phyloP scores from a whole-genome alignment of 106 monocot species.

The Acorus gramineus region DNA sequence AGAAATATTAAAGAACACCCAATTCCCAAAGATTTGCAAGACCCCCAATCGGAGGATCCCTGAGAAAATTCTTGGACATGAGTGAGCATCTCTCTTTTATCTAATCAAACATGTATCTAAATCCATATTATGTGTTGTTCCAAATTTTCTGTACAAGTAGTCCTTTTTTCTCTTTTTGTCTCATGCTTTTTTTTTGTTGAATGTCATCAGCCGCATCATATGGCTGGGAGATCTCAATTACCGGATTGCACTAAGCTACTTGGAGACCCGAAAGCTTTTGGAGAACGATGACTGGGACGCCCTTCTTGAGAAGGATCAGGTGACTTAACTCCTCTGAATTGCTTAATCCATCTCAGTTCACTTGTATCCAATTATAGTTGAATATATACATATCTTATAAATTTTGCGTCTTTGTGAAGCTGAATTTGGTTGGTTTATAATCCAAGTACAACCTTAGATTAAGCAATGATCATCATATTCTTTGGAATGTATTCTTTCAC shows the following conservation, averaged over 20 bases:
- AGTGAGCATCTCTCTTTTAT: constrained; percentile 27
- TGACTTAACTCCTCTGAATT: constrained; percentile 4
- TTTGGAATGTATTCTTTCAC: too few relatives aligned
- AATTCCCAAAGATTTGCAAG: constrained; percentile 28
- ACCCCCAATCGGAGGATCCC: constrained; percentile 20
- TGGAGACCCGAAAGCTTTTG: constrained; percentile 47
- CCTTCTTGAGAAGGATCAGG: constrained; percentile 78
- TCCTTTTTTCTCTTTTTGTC: neutral
- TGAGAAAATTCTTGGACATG: constrained; percentile 57
- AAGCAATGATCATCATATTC: too few relatives aligned
- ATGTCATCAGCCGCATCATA: constrained; percentile 42
- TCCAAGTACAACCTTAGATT: too few relatives aligned
- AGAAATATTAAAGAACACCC: constrained; percentile 42
- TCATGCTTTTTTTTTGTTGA: too few relatives aligned
- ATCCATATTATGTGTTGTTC: neutral
- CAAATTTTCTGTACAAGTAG: neutral
- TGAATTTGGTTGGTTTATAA: too few relatives aligned
- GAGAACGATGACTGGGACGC: constrained; percentile 52
- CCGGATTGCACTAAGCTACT: constrained; percentile 57
- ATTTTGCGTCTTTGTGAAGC: too few relatives aligned
- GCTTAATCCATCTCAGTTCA: too few relatives aligned
- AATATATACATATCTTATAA: too few relatives aligned
- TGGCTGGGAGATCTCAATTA: constrained; percentile 83
- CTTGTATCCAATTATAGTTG: too few relatives aligned
- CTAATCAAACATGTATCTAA: too few relatives aligned